Base-by-base conservation (phyloP, 1,139 yeast genomes). In the Geotrichum reessii region DNA sequence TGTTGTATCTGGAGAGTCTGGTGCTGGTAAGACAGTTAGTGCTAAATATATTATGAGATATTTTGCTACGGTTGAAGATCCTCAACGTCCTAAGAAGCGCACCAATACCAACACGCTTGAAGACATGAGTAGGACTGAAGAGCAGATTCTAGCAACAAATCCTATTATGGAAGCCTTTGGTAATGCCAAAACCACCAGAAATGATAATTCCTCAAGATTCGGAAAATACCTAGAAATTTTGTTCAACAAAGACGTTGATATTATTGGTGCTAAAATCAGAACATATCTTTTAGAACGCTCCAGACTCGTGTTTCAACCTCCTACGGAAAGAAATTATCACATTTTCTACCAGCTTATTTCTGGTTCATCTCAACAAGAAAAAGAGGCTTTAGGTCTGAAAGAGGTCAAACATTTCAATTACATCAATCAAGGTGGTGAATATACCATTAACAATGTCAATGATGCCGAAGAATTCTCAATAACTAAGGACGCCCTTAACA, bases 161-260 rank as follows among this genome's bases (percentile, higher is more conserved):
- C 99, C 99, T 5, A 93, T 93, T 67, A 91, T 93, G 95, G 99
- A 93, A 75, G 95, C 98, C 0, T 93, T 93, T 73, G 99, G 99
- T 79, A 93, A 93, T 71, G 98, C 99, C n/a, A 93, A 93, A 73
- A 93, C 99, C 3, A 91, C 96, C 2, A 84, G 99, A 77, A 93
- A 93, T 71, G 98, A 93, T 74, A 93, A 93, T 74, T 93, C 98
- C 48, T 92, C 98, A 21, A 85, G 99, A 71, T 93, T 93, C 71
- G 99, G 99, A 71, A 93, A 93, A 73, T 93, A 93, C 71, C 79
- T 93, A 69, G 98, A 93, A 74, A 93, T 93, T 66, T 77, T 90
- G 66, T 93, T 93, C 70, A 87, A 91, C 73, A 74, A 80, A 47
- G 71, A 81, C 31, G 83, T 87, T 14, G 83, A 89, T 52, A 93